These are phyloP conservation scores for Russula ochroleuca DNA, from an alignment of 768 basidiomycete genomes.

Conservation along the genomic window DNA sequence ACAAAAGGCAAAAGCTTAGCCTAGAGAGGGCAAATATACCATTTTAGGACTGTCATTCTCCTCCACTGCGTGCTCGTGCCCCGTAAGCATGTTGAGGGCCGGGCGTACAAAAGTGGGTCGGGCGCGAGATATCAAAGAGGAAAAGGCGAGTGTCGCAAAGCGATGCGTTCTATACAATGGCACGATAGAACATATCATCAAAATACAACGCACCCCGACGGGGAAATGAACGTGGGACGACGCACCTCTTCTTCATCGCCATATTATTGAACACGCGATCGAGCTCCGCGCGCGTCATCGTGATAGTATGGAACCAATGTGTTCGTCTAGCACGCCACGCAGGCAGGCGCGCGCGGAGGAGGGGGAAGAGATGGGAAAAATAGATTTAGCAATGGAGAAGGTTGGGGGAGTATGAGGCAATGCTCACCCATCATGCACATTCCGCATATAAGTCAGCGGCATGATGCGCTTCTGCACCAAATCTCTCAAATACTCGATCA, in stretches of 20 bases:
- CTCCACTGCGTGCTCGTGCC: constrained; percentile 76
- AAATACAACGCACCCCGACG: no score
- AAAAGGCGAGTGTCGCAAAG: constrained; percentile 76
- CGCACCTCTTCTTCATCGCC: constrained; percentile 78
- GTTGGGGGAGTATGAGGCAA: not conserved
- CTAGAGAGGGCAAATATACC: constrained; percentile 37
- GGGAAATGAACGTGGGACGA: not conserved
- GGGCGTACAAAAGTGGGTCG: constrained; percentile 76
- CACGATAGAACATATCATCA: not conserved
- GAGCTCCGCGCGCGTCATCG: constrained; percentile 69
- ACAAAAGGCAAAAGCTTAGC: not conserved
- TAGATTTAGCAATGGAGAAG: not conserved
- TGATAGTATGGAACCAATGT: constrained; percentile 87
- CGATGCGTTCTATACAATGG: constrained; percentile 58
- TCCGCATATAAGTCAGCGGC: constrained; percentile 79
- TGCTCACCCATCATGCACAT: constrained; percentile 78
- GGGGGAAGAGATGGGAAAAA: not conserved
- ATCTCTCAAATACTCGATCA: constrained; percentile 74
- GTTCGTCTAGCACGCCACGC: constrained; percentile 48
- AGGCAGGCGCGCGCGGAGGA: no score
- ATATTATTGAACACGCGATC: constrained; percentile 68
- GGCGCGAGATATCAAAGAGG: constrained; percentile 74
- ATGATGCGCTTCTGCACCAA: constrained; percentile 80
- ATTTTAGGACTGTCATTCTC: constrained; percentile 71
- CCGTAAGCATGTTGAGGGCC: constrained; percentile 62